Evolutionary conservation across 2,329 filamentous ascomycete genomes (phyloP).

Genomic region (Colletotrichum simmondsii): DNA sequence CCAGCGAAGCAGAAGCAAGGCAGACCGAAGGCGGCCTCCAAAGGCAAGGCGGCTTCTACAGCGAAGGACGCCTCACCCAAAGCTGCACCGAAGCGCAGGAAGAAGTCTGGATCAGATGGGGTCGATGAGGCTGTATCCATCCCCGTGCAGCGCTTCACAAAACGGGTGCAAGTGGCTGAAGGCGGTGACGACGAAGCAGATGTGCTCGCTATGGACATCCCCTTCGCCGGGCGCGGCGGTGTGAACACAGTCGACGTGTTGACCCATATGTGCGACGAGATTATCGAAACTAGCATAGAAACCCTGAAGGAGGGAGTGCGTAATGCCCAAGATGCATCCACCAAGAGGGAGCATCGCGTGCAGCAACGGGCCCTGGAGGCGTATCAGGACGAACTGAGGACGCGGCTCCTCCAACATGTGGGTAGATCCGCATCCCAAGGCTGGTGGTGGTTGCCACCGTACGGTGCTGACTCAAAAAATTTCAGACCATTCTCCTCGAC

Average conservation of each 20-base stretch:
- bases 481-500: constrained; percentile 68
- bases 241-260: constrained; percentile 74
- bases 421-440: constrained; percentile 41
- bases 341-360: constrained; percentile 64
- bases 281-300: constrained; percentile 62
- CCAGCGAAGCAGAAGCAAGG: constrained; percentile 55
- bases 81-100: constrained; percentile 35
- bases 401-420: constrained; percentile 68
- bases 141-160: constrained; percentile 71
- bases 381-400: constrained; percentile 67
- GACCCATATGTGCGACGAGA: constrained; percentile 69
- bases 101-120: constrained; percentile 31
- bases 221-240: constrained; percentile 62
- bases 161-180: constrained; percentile 51
- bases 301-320: constrained; percentile 54
- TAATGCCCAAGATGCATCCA: constrained; percentile 54
- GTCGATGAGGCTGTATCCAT: constrained; percentile 56
- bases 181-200: constrained; percentile 54
- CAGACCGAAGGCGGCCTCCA: constrained; percentile 8
- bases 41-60: not conserved
- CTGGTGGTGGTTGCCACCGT: constrained; percentile 21
- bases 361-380: constrained; percentile 68
- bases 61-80: constrained; percentile 38
- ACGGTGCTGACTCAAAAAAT: constrained; percentile 1
- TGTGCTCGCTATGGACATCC: constrained; percentile 61